Percentiles rank a stretch among this genome's conserved stretches.
Evolutionary conservation across 163 green algal genomes (phyloP).

Genomic region (Volvox carteri): DNA sequence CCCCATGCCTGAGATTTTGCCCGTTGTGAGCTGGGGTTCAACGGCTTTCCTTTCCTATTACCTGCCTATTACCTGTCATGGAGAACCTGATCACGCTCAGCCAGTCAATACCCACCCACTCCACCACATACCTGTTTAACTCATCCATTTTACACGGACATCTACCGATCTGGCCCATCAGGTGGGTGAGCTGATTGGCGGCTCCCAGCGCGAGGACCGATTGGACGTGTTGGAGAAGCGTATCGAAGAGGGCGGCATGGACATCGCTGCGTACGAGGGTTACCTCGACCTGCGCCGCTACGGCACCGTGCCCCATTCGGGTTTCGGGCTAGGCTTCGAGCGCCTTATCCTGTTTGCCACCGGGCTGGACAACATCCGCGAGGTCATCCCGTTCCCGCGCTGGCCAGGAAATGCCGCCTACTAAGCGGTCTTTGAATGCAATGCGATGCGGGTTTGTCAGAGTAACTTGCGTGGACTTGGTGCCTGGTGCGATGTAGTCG

Average conservation of each 20-base stretch:
- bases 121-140: no score
- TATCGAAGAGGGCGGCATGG: constrained; percentile 82
- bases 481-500: no score
- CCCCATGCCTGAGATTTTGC: no score
- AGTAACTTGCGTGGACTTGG: no score
- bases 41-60: no score
- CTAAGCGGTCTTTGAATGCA: constrained; percentile 65
- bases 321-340: constrained; percentile 99
- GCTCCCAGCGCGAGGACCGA: constrained; percentile 96
- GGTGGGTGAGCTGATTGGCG: constrained; percentile 97
- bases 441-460: no score
- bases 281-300: constrained; percentile 96
- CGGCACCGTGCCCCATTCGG: constrained; percentile 80
- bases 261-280: constrained; percentile 79
- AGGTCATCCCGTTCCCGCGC: constrained; percentile 95
- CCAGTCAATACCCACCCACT: no score
- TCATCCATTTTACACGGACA: no score
- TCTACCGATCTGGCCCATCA: no score
- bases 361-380: constrained; percentile 95
- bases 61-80: no score
- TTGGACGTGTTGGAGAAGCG: constrained; percentile 82
- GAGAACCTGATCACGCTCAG: no score
- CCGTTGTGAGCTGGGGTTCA: no score
- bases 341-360: constrained; percentile 97
- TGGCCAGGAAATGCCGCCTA: constrained; percentile 91